These are phyloP conservation scores for Rhynchospora tenuis DNA, from an alignment of 176 grass and related monocot genomes.

Conservation along the genomic window DNA sequence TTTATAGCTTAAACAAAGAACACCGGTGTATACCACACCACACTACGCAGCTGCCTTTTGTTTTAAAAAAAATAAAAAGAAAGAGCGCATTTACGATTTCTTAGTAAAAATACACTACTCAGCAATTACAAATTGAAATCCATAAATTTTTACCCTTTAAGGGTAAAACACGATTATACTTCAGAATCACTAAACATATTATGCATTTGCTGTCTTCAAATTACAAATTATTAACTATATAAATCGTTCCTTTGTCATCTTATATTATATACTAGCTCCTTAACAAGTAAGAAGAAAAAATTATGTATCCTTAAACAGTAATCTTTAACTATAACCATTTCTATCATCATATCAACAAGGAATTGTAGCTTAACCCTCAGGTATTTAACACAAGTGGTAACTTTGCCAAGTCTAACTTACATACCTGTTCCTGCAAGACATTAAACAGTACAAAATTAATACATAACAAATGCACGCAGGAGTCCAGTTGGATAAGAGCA, in stretches of 20 bases:
- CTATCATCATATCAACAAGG: slow-evolving; percentile 2
- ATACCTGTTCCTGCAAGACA: slow-evolving; percentile 23
- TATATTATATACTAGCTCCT: not conserved
- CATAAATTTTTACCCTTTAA: not conserved
- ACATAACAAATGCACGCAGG: not conserved
- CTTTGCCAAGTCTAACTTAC: slow-evolving; percentile 1
- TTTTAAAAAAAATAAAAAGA: not conserved
- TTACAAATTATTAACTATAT: not conserved
- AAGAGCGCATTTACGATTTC: not conserved
- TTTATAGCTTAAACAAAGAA: not conserved
- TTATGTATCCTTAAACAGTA: not conserved
- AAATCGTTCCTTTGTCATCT: not conserved
- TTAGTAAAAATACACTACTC: not conserved
- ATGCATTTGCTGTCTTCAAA: not conserved
- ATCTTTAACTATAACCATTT: not conserved
- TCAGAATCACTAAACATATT: not conserved
- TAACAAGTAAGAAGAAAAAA: not conserved
- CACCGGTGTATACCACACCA: not conserved
- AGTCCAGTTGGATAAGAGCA: not conserved
- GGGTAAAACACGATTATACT: not conserved
- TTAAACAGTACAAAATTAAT: slow-evolving; percentile 3
- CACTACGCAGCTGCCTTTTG: not conserved
- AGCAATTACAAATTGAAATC: not conserved
- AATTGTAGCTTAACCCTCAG: not conserved
- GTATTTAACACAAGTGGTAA: slow-evolving; percentile 4